Evolutionary conservation across 208 protist genomes (phyloP).

Genomic region (Endotrypanum monterogeii): DNA sequence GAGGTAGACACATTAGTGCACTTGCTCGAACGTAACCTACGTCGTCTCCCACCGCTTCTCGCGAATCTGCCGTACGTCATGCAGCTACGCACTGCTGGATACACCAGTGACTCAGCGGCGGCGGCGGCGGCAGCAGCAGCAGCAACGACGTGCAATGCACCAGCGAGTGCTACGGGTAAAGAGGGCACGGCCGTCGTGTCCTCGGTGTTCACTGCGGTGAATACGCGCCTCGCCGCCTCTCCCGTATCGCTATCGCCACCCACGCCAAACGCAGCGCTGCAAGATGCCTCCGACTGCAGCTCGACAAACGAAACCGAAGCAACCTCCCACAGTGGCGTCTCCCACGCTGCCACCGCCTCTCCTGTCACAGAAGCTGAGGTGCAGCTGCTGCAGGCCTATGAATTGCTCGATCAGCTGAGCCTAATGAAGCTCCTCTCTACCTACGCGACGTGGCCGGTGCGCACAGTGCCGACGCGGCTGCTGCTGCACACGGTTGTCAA

Average conservation of each 20-base stretch:
- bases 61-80: slow-evolving; percentile 46
- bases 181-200: neutral
- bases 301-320: slow-evolving; percentile 9
- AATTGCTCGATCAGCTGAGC: slow-evolving; percentile 57
- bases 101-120: slow-evolving; percentile 33
- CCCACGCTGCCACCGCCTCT: slow-evolving; percentile 11
- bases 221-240: slow-evolving; percentile 20
- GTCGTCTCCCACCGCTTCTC: slow-evolving; percentile 67
- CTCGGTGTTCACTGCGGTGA: slow-evolving; percentile 15
- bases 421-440: slow-evolving; percentile 47
- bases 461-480: slow-evolving; percentile 58
- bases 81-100: slow-evolving; percentile 35
- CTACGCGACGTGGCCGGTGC: slow-evolving; percentile 55
- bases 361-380: slow-evolving; percentile 36
- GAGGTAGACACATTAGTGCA: slow-evolving; percentile 67
- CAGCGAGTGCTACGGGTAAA: neutral
- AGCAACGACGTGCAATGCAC: neutral
- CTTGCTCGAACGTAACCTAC: slow-evolving; percentile 77
- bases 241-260: neutral
- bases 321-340: slow-evolving; percentile 25
- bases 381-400: slow-evolving; percentile 60
- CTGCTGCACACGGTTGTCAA: slow-evolving; percentile 84
- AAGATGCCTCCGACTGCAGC: neutral
- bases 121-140: slow-evolving; percentile 13
- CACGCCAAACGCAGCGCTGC: neutral